Percentiles rank a stretch among this genome's conserved stretches.
These are phyloP conservation scores for Monosporozyma aerobia DNA, from an alignment of 805 yeast species.

Conservation along the genomic window DNA sequence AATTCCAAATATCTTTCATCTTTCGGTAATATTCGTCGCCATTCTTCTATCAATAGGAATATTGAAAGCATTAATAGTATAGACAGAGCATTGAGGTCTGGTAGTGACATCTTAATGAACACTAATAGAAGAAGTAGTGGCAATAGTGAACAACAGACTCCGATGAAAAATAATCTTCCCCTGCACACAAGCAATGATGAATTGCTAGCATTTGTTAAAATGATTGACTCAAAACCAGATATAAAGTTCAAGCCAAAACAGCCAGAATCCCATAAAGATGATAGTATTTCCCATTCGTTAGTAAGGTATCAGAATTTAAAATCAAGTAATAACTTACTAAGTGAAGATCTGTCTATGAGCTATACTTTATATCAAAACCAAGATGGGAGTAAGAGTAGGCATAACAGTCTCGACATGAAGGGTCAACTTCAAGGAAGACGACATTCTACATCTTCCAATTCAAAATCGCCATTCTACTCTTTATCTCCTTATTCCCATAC, in stretches of 20 bases:
- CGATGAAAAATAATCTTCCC: conserved; percentile 2
- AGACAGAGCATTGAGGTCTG: conserved; percentile 7
- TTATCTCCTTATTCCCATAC: background rate
- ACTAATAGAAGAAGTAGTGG: background rate
- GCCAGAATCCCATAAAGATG: conserved; percentile 7
- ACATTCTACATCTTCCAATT: background rate
- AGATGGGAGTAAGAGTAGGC: background rate
- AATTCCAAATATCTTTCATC: conserved; percentile 64
- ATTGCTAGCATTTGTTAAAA: conserved; percentile 58
- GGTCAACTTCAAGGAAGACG: background rate
- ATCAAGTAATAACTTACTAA: conserved; percentile 43
- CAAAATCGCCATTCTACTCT: conserved; percentile 1
- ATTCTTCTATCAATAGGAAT: conserved; percentile 31
- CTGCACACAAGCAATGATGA: conserved; percentile 26
- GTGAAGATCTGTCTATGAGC: conserved; percentile 49
- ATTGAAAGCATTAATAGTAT: conserved; percentile 1
- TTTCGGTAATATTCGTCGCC: conserved; percentile 59
- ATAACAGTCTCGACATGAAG: background rate
- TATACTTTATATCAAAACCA: conserved; percentile 22
- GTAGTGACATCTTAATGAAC: background rate
- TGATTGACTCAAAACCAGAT: conserved; percentile 58
- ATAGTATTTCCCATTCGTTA: conserved; percentile 37
- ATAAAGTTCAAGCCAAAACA: conserved; percentile 25
- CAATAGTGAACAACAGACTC: background rate
- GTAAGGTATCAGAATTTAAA: conserved; percentile 43